Percentiles rank a stretch among this genome's conserved stretches.
phyloP scores from a whole-genome alignment of 441 rosid species.

The Viola pubescens region DNA sequence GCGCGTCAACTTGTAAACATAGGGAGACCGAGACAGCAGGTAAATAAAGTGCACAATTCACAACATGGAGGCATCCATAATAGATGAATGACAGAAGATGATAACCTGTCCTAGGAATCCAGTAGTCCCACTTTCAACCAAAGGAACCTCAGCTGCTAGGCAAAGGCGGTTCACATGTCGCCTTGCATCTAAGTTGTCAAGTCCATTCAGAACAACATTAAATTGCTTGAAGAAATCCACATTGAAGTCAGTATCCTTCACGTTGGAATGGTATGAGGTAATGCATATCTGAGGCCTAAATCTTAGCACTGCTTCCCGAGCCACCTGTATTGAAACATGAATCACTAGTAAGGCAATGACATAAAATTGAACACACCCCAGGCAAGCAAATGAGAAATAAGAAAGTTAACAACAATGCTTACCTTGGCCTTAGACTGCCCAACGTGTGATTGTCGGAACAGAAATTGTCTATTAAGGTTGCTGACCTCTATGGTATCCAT shows the following conservation, averaged over 20 bases:
- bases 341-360: conserved; percentile 7
- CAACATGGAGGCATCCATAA: not conserved
- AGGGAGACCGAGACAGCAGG: not conserved
- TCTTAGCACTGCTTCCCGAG: conserved; percentile 88
- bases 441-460: conserved; percentile 87
- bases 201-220: conserved; percentile 87
- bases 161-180: conserved; percentile 96
- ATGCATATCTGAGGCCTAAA: conserved; percentile 80
- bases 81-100: conserved; percentile 3
- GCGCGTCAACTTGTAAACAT: not conserved
- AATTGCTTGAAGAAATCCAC: conserved; percentile 89
- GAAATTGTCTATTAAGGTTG: conserved; percentile 91
- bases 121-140: conserved; percentile 97
- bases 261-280: conserved; percentile 82
- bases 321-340: conserved; percentile 51
- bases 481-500: conserved; percentile 99
- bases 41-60: not conserved
- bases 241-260: conserved; percentile 68
- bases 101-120: conserved; percentile 97
- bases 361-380: not conserved
- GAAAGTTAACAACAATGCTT: conserved; percentile 7
- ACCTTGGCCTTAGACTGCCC: conserved; percentile 98
- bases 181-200: conserved; percentile 94
- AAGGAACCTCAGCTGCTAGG: conserved; percentile 89
- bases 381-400: not conserved